Percentiles rank a stretch among this genome's conserved stretches.
Conservation (phyloP, 805 yeast genomes). For the Teunomyces gatunensis region DNA sequence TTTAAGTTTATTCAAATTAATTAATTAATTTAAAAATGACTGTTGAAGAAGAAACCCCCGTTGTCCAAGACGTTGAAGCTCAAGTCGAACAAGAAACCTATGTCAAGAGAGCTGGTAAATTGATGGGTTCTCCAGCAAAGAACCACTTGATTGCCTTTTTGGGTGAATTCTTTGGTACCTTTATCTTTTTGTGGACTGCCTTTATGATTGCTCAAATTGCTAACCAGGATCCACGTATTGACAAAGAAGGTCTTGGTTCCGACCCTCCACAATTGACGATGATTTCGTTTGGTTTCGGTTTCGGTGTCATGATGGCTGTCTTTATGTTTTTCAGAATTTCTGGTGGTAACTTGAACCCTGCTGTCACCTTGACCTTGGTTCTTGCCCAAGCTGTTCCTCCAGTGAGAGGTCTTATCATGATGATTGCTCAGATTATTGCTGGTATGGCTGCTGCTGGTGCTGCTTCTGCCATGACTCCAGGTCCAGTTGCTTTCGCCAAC, state of each 20-base stretch:
- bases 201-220: conserved; percentile 82
- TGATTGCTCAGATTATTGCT: conserved; percentile 69
- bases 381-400: conserved; percentile 73
- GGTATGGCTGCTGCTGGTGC: conserved; percentile 95
- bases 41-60: background rate
- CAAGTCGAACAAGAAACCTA: conserved; percentile 25
- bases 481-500: conserved; percentile 68
- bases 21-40: background rate
- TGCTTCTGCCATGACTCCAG: conserved; percentile 83
- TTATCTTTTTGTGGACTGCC: conserved; percentile 79
- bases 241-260: conserved; percentile 34
- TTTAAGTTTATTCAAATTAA: background rate
- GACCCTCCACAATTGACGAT: conserved; percentile 68
- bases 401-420: conserved; percentile 63
- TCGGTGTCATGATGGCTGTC: conserved; percentile 74
- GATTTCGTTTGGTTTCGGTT: conserved; percentile 86
- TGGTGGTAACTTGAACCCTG: conserved; percentile 90
- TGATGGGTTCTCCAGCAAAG: conserved; percentile 18
- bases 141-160: conserved; percentile 66
- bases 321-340: conserved; percentile 70
- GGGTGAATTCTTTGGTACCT: conserved; percentile 87
- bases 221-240: conserved; percentile 48
- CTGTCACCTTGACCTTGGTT: conserved; percentile 74
- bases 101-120: conserved; percentile 20
- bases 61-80: conserved; percentile 24